Evolutionary conservation across 805 yeast species (phyloP), one percentile per base, ranked within the genome.

Genomic region (Novakomyces olei): DNA sequence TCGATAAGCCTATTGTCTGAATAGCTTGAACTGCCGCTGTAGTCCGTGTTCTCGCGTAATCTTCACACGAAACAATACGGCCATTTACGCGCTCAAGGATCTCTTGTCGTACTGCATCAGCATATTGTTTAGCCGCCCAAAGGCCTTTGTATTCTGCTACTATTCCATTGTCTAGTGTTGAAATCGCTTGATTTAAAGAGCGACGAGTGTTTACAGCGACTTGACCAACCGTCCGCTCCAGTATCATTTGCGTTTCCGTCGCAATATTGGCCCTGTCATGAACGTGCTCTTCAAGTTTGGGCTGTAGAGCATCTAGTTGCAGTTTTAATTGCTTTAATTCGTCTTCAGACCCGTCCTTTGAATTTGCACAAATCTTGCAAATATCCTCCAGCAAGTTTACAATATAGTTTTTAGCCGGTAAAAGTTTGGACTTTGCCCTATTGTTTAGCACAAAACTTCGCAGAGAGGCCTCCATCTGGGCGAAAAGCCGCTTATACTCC

Each of bases 401-500:
- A 19, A 85, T 54, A 44, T 76, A 88, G n/a, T 73, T 83, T 46
- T 81, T 80, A 0, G 94, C 96, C 0, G 99, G 99, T 23, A 79
- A 64, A 9, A 88, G 58, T 48, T 88, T 88, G 0, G 96, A 81
- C 7, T 76, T 51, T 0, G 94, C 70, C 44, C 98, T 65, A 44
- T 83, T 88, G 41, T 85, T 92, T 15, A 88, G 60, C 4, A 88
- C 72, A 50, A 88, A 88, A 41, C 72, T 71, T 34, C 95, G 65
- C 36, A 88, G 58, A 2, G 92, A 72, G 5, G 78, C 75, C 45
- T 88, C 96, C 35, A 88, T 57, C 32, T 66, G 69, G 44, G 79
- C 93, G 48, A 85, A 81, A 43, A 76, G 18, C 18, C 24, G 10
- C 6, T 36, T 20, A 5, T 29, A 14, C 16, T 33, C 41, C 14